A percentile compares a stretch with the other conserved stretches of the same genome.
Evolutionary conservation across 176 grass and related monocot genomes (phyloP).

Genomic region (Carex littledalei): DNA sequence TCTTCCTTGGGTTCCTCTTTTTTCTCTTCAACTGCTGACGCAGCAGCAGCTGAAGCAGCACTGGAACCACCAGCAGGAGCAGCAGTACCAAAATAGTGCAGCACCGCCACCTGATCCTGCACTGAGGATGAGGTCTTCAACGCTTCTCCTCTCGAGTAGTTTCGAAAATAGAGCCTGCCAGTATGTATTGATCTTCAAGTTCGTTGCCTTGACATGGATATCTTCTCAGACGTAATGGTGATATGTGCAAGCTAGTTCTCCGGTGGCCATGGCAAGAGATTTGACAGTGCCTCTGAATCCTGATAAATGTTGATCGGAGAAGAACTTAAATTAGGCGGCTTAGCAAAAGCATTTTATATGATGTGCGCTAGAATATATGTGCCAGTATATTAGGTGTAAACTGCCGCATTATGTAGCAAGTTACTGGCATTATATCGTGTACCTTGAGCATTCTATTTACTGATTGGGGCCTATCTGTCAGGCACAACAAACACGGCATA

Average conservation of each 20-base stretch:
- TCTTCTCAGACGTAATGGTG: conserved; percentile 76
- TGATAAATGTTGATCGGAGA: neutral
- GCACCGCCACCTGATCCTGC: conserved; percentile 68
- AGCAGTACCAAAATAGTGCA: conserved; percentile 28
- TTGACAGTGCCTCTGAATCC: neutral
- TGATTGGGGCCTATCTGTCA: too few relatives aligned
- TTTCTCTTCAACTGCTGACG: conserved; percentile 53
- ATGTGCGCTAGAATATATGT: neutral
- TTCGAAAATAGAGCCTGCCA: conserved; percentile 80
- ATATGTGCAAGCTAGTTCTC: conserved; percentile 79
- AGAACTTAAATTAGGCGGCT: neutral
- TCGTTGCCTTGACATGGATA: conserved; percentile 57
- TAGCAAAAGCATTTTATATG: conserved; percentile 5
- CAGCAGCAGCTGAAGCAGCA: conserved; percentile 27
- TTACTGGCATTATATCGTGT: too few relatives aligned
- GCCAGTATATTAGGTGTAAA: too few relatives aligned
- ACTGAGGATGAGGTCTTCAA: conserved; percentile 65
- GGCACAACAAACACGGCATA: too few relatives aligned
- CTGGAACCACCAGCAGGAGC: conserved; percentile 35
- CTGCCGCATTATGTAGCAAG: too few relatives aligned
- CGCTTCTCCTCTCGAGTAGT: conserved; percentile 57
- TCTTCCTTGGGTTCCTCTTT: conserved; percentile 80
- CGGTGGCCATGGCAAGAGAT: conserved; percentile 35
- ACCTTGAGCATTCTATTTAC: too few relatives aligned
- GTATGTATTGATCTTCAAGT: conserved; percentile 69